These are phyloP conservation scores for Cadophora sp. DNA, from an alignment of 2,329 filamentous ascomycete species.

Conservation along the genomic window DNA sequence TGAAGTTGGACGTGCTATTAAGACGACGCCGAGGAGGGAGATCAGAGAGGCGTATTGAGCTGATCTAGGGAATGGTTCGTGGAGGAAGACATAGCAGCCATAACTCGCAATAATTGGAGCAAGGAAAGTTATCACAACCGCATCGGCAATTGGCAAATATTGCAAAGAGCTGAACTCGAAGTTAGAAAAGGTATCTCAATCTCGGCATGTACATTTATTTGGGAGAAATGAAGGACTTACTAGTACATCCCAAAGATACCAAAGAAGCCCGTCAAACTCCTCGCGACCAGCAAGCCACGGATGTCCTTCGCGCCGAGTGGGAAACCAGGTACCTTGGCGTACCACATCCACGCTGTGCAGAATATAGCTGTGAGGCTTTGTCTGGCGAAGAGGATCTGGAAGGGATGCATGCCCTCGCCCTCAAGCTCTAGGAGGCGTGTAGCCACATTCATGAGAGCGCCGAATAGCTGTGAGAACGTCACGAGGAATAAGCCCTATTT, in stretches of 20 bases:
- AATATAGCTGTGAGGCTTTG: constrained; percentile 76
- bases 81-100: constrained; percentile 75
- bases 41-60: constrained; percentile 80
- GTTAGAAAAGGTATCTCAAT: constrained; percentile 7
- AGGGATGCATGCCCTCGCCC: constrained; percentile 76
- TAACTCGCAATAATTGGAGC: constrained; percentile 81
- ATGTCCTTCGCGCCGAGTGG: constrained; percentile 74
- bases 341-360: constrained; percentile 77
- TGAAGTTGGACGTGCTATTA: constrained; percentile 72
- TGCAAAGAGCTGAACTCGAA: constrained; percentile 62
- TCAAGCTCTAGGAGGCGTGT: constrained; percentile 78
- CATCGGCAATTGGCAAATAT: constrained; percentile 85
- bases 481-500: constrained; percentile 80
- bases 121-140: constrained; percentile 88
- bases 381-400: constrained; percentile 83
- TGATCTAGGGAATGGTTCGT: constrained; percentile 78
- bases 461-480: constrained; percentile 79
- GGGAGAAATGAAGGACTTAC: constrained; percentile 32
- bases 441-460: constrained; percentile 83
- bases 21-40: constrained; percentile 78
- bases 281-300: constrained; percentile 68
- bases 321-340: constrained; percentile 68
- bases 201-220: not conserved
- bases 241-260: constrained; percentile 72
- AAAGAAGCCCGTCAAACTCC: constrained; percentile 76